Base-by-base conservation (phyloP, 2,329 filamentous ascomycete species). In the Trichoderma harzianum region DNA sequence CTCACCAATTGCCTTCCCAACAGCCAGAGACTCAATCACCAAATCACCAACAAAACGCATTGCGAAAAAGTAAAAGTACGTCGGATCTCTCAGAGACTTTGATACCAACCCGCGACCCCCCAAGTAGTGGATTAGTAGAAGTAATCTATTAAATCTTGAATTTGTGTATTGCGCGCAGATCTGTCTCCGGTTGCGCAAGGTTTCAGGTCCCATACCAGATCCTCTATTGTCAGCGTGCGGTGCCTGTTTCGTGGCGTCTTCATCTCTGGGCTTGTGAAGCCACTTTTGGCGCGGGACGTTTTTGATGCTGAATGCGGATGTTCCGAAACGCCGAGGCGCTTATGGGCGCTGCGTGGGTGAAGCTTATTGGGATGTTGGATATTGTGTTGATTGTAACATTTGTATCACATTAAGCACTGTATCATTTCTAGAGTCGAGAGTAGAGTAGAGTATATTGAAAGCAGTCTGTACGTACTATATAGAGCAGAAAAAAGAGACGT, bases 161-260 rank as follows among this genome's bases (percentile, higher is more conserved):
- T 39, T 39, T 39, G 16, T 39, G 14, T 39, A 39, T 39, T 39
- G 16, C 43, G n/a, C n/a, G 43, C 16, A 10, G 43, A 51, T 21
- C 47, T 21, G 1, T 53, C 11, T 3, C 47, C 18, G 3, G 14
- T 53, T 24, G 2, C 47, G 6, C 47, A 24, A 53, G n/a, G n/a
- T 53, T 53, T 53, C 47, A 53, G 47, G 47, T 53, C 47, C 47
- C 47, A 24, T 24, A 11, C 21, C 47, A 0, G 26, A 32, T 6
- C 16, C 24, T 8, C 14, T 26, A n/a, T 32, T 60, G 28, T 34
- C 18, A 26, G 51, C 34, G 21, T 10, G 24, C 21, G 32, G 64
- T 67, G 24, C 64, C 64, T 67, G 64, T 58, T 57, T 28, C 34
- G 64, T 67, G 51, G 64, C 64, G 64, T 32, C n/a, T 16, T 21